phyloP scores from a whole-genome alignment of 805 yeast species.

The Kodamaea kaohsiungensis region DNA sequence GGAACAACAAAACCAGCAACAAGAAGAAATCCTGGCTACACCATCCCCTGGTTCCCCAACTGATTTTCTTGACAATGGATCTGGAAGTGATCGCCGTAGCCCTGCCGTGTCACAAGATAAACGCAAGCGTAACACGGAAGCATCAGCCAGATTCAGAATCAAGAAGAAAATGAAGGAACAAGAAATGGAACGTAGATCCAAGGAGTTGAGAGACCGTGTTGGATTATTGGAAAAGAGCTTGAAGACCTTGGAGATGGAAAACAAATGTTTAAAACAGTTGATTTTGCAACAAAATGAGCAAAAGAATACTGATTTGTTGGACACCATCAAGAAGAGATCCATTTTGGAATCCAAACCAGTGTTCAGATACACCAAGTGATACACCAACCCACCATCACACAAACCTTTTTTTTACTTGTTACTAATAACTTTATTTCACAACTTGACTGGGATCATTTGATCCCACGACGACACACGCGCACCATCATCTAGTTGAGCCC shows the following conservation, averaged over 20 bases:
- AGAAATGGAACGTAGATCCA: constrained; percentile 78
- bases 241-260: constrained; percentile 90
- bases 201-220: constrained; percentile 70
- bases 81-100: constrained; percentile 1
- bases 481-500: constrained; percentile 8
- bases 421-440: constrained; percentile 5
- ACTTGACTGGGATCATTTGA: constrained; percentile 14
- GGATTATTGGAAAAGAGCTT: constrained; percentile 68
- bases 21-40: neutral
- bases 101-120: constrained; percentile 52
- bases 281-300: constrained; percentile 72
- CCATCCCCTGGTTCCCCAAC: constrained; percentile 6
- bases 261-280: constrained; percentile 76
- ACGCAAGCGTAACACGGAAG: constrained; percentile 87
- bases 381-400: neutral
- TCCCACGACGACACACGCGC: constrained; percentile 5
- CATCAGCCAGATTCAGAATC: constrained; percentile 89
- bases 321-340: constrained; percentile 28
- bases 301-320: constrained; percentile 30
- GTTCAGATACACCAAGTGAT: constrained; percentile 33
- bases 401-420: neutral
- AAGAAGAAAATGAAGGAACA: constrained; percentile 91
- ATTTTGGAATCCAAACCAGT: constrained; percentile 22
- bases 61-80: neutral
- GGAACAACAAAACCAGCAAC: neutral